Conservation (phyloP, 805 yeast genomes). For the Ogataea parapolymorpha region DNA sequence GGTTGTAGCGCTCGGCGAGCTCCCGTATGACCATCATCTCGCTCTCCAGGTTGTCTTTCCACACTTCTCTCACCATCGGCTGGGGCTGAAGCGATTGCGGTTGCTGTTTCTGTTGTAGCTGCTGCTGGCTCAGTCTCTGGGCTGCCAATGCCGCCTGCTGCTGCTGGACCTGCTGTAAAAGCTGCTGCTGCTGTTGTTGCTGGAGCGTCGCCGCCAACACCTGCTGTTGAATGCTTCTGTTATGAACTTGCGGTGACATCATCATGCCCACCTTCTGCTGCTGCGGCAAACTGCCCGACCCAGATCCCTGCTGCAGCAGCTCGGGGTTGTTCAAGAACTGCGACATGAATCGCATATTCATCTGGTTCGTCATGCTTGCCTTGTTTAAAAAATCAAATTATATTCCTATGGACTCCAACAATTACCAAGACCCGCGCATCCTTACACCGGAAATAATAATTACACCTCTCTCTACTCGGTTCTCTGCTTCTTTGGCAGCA, state of each 20-base stretch:
- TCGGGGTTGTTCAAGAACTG: conserved; percentile 26
- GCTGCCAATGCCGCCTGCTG: conserved; percentile 21
- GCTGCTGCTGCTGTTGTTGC: conserved; percentile 23
- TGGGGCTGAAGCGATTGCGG: conserved; percentile 27
- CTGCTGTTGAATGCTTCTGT: conserved; percentile 31
- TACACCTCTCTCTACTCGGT: conserved; percentile 10
- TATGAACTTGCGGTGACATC: conserved; percentile 36
- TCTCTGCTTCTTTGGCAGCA: conserved; percentile 21
- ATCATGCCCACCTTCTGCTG: conserved; percentile 26
- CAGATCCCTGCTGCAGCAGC: conserved; percentile 12
- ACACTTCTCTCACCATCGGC: conserved; percentile 66
- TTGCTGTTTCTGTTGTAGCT: conserved; percentile 18
- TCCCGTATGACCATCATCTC: conserved; percentile 63
- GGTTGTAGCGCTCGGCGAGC: conserved; percentile 53
- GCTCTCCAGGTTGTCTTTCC: conserved; percentile 64
- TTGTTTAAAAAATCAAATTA: neutral
- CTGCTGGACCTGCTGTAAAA: conserved; percentile 23
- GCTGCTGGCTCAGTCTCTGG: conserved; percentile 21
- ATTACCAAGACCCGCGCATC: neutral
- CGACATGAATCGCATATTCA: conserved; percentile 26
- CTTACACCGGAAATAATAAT: conserved; percentile 6
- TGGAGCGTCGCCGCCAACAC: conserved; percentile 25
- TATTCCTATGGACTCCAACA: neutral
- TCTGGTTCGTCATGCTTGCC: conserved; percentile 13
- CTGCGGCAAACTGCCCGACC: conserved; percentile 2